Evolutionary conservation across 2,329 filamentous ascomycete genomes (phyloP), one percentile per base, ranked within the genome.

Genomic region (Zymoseptoria tritici): DNA sequence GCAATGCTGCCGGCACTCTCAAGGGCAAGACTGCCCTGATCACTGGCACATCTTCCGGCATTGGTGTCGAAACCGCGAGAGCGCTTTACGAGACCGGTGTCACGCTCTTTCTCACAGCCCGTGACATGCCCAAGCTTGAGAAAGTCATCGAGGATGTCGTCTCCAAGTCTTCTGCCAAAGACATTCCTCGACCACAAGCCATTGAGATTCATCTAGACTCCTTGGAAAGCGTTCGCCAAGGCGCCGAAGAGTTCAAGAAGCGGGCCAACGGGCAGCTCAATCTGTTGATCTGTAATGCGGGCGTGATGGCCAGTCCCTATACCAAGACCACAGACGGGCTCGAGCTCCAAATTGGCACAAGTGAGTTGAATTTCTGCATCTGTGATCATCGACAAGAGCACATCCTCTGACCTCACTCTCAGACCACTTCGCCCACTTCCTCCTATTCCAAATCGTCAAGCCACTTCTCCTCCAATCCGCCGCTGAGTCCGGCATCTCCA

Each of bases 351-450:
- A 79, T 84, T 60, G 81, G 76, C 36, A 78, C 75, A 6, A 42
- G 36, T 42, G 16, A 42, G 36, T 42, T n/a, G n/a, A n/a, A n/a
- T 16, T 26, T 26, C 24, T 26, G 24, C 36, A 42, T 13, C 11
- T 42, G 36, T 16, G 4, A 16, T 16, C 36, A 83, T 16, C 11
- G 36, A 83, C 67, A 77, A 83, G 64, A 69, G 85, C 0, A 74
- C 71, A 16, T 42, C 16, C 2, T 13, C 11, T 42, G 36, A 42
- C 36, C 16, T 42, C 36, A 16, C 36, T 42, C 16, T 13, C 11
- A 16, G 82, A 61, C 66, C 77, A 83, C 64, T 70, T 85, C 1
- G 75, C 72, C 5, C 80, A 83, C 63, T 84, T 84, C 71, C 74
- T 83, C 0, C 74, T 84, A 13, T 80, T 81, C 60, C 73, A 80